Base-by-base conservation (phyloP, 352 stramenopile species). In the Phytophthora citrophthora region DNA sequence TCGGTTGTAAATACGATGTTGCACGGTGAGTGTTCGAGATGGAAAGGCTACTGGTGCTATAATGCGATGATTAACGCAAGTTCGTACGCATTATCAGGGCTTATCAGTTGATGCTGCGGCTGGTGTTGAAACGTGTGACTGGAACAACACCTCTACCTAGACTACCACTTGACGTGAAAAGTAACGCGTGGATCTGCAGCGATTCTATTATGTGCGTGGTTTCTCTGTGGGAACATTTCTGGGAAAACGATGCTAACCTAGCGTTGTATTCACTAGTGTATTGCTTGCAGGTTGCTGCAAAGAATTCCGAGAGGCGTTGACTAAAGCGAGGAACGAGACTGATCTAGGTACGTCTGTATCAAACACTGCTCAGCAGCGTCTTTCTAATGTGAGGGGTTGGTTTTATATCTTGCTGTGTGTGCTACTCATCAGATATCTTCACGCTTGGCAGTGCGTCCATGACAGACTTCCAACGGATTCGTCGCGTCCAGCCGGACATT, bases 121-220 rank as follows among this genome's bases (percentile, higher is more conserved):
- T 93, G 26, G 58, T 70, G 4, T 24, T 93, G 32, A 83, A 91
- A 44, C 71, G 86, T 15, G 20, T 87, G 27, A 72, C 63, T 1
- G 70, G 72, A 5, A 66, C 66, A 9, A 79, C 55, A 32, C 78
- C 81, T 7, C 44, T 93, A 10, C 64, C 58, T 7, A 83, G 64
- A 52, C 59, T 93, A 9, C 70, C 76, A 0, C 58, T 90, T 50
- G 76, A 89, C 40, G 55, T 79, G 8, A 73, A 79, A 47, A 83
- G 53, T 51, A 76, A 90, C 44, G 57, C 76, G 9, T 93, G 84
- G 84, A 91, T 93, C 53, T 93, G 84, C 60, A 93, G 74, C 40
- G 84, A 93, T 49, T 81, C 84, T 16, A 83, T 88, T 46, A 80
- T 93, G 83, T 93, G 62, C 48, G 81, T 64, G n/a, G 39, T 41